These are phyloP conservation scores for Rubia occidens DNA, from an alignment of 305 asterid species.

Conservation along the genomic window DNA sequence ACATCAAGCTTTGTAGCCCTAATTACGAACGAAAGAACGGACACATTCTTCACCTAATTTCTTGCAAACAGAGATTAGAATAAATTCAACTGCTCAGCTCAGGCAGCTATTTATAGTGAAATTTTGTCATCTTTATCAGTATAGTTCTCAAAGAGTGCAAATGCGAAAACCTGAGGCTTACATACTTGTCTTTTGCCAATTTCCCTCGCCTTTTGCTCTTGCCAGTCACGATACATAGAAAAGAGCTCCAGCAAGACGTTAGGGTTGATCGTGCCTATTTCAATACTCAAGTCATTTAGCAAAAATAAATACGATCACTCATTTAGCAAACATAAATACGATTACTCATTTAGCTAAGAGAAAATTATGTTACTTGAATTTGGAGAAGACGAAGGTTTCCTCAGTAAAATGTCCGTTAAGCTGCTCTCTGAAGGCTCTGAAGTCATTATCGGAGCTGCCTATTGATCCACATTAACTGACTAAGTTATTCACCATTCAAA, in stretches of 20 bases:
- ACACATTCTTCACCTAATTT: neutral
- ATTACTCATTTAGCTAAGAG: neutral
- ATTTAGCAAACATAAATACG: neutral
- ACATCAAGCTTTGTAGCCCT: slow-evolving; percentile 6
- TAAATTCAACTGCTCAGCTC: neutral
- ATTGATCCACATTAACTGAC: slow-evolving; percentile 10
- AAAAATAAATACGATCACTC: neutral
- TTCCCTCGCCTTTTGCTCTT: slow-evolving; percentile 55
- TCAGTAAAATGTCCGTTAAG: slow-evolving; percentile 73
- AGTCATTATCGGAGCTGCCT: slow-evolving; percentile 68
- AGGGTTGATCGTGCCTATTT: slow-evolving; percentile 62
- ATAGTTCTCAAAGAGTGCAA: neutral
- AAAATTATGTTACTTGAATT: slow-evolving; percentile 35
- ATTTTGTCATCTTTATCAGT: neutral
- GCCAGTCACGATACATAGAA: slow-evolving; percentile 73
- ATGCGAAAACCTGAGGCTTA: neutral
- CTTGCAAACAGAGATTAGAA: neutral
- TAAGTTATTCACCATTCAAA: neutral
- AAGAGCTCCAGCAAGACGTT: slow-evolving; percentile 83
- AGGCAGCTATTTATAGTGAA: neutral
- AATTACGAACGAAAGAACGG: neutral
- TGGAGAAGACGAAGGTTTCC: slow-evolving; percentile 55
- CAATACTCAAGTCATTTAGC: slow-evolving; percentile 18
- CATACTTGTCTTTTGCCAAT: slow-evolving; percentile 65
- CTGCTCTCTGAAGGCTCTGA: slow-evolving; percentile 70